These are phyloP conservation scores for Kondoa malvinella DNA, from an alignment of 768 basidiomycete genomes.

Conservation along the genomic window DNA sequence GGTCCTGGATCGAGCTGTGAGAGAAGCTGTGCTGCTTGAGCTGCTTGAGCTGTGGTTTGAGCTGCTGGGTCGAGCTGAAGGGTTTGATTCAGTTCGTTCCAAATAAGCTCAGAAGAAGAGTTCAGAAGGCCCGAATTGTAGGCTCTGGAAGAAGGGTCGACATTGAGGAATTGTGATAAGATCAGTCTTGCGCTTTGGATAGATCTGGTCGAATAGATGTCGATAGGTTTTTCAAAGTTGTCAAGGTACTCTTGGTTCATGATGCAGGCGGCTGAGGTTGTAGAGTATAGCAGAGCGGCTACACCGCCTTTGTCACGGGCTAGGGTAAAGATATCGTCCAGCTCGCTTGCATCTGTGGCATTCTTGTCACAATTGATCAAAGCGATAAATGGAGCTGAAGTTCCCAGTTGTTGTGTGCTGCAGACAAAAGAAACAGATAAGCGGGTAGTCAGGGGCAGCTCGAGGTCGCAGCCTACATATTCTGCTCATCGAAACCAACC, in stretches of 20 bases:
- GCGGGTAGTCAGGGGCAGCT: neutral
- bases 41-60: conserved; percentile 16
- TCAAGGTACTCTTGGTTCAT: conserved; percentile 55
- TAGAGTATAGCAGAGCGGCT: conserved; percentile 64
- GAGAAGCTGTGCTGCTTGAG: conserved; percentile 16
- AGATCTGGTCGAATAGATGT: conserved; percentile 54
- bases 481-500: too few species aligned
- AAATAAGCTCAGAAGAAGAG: conserved; percentile 35
- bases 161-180: conserved; percentile 41
- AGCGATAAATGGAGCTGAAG: conserved; percentile 77
- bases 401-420: conserved; percentile 35
- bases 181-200: conserved; percentile 31
- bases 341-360: conserved; percentile 37
- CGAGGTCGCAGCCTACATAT: neutral
- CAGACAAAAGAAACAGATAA: conserved; percentile 59
- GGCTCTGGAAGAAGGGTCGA: conserved; percentile 34
- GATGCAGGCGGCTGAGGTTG: conserved; percentile 51
- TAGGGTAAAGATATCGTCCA: conserved; percentile 63
- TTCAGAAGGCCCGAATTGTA: conserved; percentile 54
- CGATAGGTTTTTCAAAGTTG: conserved; percentile 53
- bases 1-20: conserved; percentile 14
- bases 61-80: conserved; percentile 1
- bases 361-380: conserved; percentile 67
- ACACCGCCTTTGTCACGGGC: conserved; percentile 62
- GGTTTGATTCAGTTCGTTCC: conserved; percentile 13